These are phyloP conservation scores for Pseudogymnoascus sp. DNA, from an alignment of 2,329 filamentous ascomycete species.

Conservation along the genomic window DNA sequence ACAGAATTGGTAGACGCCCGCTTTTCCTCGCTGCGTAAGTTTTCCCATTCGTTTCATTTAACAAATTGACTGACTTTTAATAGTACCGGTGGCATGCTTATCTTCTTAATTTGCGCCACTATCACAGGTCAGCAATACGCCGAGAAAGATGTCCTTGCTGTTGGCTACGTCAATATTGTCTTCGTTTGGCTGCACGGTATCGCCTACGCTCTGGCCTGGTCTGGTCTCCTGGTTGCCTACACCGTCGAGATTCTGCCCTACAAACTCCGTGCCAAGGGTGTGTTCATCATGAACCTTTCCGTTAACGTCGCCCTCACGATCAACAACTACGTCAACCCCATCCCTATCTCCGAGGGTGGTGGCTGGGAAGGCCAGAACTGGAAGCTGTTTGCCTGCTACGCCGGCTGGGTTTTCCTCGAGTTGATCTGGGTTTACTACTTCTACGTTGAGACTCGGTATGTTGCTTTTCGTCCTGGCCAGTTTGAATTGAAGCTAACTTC, in stretches of 20 bases:
- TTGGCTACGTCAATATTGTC: constrained; percentile 31
- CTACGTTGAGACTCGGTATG: constrained; percentile 56
- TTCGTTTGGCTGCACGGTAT: constrained; percentile 40
- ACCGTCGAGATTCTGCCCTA: constrained; percentile 14
- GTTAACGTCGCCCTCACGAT: constrained; percentile 18
- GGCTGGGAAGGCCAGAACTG: background rate
- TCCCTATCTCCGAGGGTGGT: constrained; percentile 21
- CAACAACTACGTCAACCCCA: constrained; percentile 30
- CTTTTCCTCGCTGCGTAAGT: constrained; percentile 38
- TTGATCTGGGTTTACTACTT: constrained; percentile 56
- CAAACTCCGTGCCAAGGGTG: constrained; percentile 9
- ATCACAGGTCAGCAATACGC: constrained; percentile 37
- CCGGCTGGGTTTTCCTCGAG: constrained; percentile 48
- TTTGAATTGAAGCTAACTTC: background rate
- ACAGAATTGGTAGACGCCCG: constrained; percentile 45
- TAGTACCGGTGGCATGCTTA: constrained; percentile 29
- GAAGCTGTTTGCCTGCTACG: background rate
- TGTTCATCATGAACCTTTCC: constrained; percentile 14
- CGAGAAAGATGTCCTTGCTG: constrained; percentile 21
- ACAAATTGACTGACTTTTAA: constrained; percentile 10
- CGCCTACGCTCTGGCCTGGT: constrained; percentile 47
- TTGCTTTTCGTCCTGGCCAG: background rate
- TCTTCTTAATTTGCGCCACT: constrained; percentile 41
- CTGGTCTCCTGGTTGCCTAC: constrained; percentile 43
- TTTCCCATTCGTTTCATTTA: background rate